These are phyloP conservation scores for Vanrija pseudolonga DNA, from an alignment of 1,284 basidiomycete species.

Conservation along the genomic window DNA sequence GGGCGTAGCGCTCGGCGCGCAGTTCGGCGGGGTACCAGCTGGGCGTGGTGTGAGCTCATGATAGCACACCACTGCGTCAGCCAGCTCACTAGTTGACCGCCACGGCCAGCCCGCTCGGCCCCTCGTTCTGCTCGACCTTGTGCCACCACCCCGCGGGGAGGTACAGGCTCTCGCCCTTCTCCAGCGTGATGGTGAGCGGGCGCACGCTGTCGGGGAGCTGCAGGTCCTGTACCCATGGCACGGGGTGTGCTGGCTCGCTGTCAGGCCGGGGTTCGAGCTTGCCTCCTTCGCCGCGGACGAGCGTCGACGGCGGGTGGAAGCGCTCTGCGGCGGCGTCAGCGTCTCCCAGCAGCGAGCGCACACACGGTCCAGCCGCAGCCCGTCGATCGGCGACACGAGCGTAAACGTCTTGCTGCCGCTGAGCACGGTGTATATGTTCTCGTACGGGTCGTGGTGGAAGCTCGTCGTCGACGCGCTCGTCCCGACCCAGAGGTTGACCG, in stretches of 20 bases:
- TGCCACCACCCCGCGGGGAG: slow-evolving; percentile 91
- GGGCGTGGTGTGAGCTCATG: no score
- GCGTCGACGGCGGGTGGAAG: slow-evolving; percentile 35
- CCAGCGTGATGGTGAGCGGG: slow-evolving; percentile 63
- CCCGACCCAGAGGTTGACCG: slow-evolving; percentile 89
- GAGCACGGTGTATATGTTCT: slow-evolving; percentile 84
- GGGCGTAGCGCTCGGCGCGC: slow-evolving; percentile 30
- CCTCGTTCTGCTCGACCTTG: slow-evolving; percentile 65
- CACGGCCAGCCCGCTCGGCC: slow-evolving; percentile 52
- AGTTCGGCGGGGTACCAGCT: slow-evolving; percentile 41
- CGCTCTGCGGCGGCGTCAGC: slow-evolving; percentile 26
- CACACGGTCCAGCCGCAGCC: slow-evolving; percentile 73
- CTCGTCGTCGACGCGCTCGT: slow-evolving; percentile 70
- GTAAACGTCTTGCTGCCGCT: slow-evolving; percentile 79
- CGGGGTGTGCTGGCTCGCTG: slow-evolving; percentile 52
- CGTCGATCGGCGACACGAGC: slow-evolving; percentile 77
- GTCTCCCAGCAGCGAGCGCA: slow-evolving; percentile 32
- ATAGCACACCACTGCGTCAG: no score
- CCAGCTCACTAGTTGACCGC: slow-evolving; percentile 80
- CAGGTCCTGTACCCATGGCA: slow-evolving; percentile 66
- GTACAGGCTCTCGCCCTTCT: slow-evolving; percentile 75
- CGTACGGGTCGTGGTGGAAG: slow-evolving; percentile 74
- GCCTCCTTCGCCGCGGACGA: slow-evolving; percentile 17
- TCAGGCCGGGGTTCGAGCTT: slow-evolving; percentile 22
- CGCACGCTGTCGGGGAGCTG: slow-evolving; percentile 56